Evolutionary conservation across 148 eudicot species (phyloP).

Genomic region (Fallopia convolvulus): DNA sequence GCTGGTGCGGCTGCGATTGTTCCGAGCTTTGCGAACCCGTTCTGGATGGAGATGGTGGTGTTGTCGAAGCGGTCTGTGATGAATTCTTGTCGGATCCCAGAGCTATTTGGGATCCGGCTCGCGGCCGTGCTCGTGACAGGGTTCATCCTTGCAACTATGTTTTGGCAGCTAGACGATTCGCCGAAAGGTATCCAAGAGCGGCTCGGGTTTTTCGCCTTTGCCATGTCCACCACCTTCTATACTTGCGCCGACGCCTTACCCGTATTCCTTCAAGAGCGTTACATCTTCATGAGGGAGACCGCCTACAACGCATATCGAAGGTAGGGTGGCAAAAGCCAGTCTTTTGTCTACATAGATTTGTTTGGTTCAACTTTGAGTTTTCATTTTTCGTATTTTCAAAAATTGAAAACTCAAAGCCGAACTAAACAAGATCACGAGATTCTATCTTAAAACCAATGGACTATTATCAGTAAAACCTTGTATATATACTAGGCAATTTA

Average conservation of each 20-base stretch:
- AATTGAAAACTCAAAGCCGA: background rate
- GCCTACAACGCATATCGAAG: conserved; percentile 21
- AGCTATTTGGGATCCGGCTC: conserved; percentile 60
- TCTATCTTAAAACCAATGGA: too few species aligned
- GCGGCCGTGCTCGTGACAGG: conserved; percentile 68
- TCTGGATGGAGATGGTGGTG: conserved; percentile 50
- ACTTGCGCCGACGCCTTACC: conserved; percentile 24
- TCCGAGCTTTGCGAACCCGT: conserved; percentile 69
- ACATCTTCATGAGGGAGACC: conserved; percentile 23
- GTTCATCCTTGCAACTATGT: conserved; percentile 78
- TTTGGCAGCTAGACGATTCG: conserved; percentile 72
- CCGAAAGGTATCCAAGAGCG: conserved; percentile 85
- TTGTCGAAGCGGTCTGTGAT: conserved; percentile 41
- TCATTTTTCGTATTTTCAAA: too few species aligned
- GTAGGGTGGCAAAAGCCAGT: background rate
- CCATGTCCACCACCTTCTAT: conserved; percentile 22
- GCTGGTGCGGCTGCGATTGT: conserved; percentile 37
- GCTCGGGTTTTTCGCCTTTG: conserved; percentile 21
- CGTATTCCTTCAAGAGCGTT: conserved; percentile 22
- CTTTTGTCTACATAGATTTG: too few species aligned
- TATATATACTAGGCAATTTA: too few species aligned
- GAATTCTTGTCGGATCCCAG: conserved; percentile 74
- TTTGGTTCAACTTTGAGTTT: too few species aligned
- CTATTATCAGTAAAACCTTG: too few species aligned
- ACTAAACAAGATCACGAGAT: background rate